Evolutionary conservation across 2,329 filamentous ascomycete species (phyloP), one percentile per base, ranked within the genome.

Genomic region (Stylonectria norvegica): DNA sequence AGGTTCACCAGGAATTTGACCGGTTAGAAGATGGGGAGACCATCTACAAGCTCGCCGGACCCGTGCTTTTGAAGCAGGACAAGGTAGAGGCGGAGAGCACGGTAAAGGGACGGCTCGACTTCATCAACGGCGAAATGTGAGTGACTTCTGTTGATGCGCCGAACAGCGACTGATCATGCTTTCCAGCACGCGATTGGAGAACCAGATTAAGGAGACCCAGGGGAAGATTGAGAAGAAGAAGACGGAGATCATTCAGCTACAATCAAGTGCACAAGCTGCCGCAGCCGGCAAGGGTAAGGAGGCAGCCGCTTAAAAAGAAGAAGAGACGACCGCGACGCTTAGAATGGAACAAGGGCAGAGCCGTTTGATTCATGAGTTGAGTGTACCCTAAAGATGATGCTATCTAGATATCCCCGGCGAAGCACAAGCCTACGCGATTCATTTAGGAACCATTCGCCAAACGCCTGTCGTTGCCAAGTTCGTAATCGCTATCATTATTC

Each of bases 41-140:
- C 49, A 95, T 98, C 65, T 98, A 95, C 79, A 98, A 97, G 69
- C 80, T 96, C 29, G 82, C 95, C 33, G 93, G 93, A 0, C 93
- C 93, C 0, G 87, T 97, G 5, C 71, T 98, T 25, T 67, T 98
- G 58, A 96, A 97, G 74, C 93, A 98, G 66, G 93, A 97, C 42
- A 90, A 87, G 65, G 71, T 80, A 2, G 93, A 98, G 63, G 93
- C 93, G 0, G 82, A 89, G 50, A 85, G 87, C 73, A 90, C 89
- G 0, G 93, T 98, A 14, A 89, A 94, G 55, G 88, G 88, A 15
- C 81, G 93, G 17, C 66, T 98, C 36, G 89, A 95, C 52, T 97
- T 91, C 60, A 98, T 98, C 52, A 78, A 83, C 51, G 88, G 91
- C 59, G 91, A 98, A 62, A 93, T 97, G 89, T 95, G 63, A 64